Conservation (phyloP, 2,329 filamentous ascomycete genomes). For the Fusarium oligoseptatum region DNA sequence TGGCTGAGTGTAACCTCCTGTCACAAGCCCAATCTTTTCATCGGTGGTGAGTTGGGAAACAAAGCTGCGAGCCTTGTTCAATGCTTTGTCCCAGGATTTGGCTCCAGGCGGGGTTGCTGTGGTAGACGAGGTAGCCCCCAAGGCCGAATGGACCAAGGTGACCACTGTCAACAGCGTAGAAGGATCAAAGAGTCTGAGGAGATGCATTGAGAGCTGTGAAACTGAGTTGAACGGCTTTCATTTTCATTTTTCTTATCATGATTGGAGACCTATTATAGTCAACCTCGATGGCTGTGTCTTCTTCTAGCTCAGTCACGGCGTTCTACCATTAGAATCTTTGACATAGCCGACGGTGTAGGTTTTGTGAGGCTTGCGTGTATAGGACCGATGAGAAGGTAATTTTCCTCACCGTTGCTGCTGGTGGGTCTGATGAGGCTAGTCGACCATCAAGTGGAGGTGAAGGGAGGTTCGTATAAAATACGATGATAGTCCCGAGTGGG, state of each 20-base stretch:
- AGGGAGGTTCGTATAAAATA: background rate
- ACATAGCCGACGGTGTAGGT: background rate
- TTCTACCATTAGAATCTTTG: background rate
- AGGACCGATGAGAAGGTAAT: background rate
- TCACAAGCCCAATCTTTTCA: slow-evolving; percentile 8
- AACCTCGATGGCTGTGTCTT: background rate
- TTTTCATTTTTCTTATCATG: background rate
- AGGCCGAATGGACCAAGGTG: background rate
- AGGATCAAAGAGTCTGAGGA: background rate
- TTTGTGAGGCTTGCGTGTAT: background rate
- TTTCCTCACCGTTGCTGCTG: background rate
- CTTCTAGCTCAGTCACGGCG: too few species aligned
- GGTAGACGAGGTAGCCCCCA: background rate
- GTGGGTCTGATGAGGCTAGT: background rate
- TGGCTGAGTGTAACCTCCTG: background rate
- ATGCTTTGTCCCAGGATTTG: background rate
- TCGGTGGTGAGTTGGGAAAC: background rate
- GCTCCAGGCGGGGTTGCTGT: background rate
- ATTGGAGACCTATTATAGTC: background rate
- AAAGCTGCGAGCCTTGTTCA: background rate
- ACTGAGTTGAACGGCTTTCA: background rate
- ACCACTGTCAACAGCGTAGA: background rate
- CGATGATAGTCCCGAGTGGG: background rate
- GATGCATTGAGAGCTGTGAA: background rate
- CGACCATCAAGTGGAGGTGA: background rate